Evolutionary conservation across 495 filamentous ascomycete genomes (phyloP).

Genomic region (Penicillium longicatenatum): DNA sequence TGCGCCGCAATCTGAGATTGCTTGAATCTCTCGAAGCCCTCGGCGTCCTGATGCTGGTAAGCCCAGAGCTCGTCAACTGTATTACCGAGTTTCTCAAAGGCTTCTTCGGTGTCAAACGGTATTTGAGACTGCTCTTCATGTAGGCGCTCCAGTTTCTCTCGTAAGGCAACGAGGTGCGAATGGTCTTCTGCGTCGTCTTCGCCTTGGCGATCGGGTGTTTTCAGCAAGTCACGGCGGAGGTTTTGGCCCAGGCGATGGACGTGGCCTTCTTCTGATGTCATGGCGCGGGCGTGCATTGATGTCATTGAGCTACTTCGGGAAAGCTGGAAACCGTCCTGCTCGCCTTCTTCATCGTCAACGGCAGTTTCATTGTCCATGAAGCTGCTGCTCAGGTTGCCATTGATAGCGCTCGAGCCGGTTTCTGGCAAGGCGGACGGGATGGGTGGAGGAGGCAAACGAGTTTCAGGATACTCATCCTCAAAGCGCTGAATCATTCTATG

Average conservation of each 20-base stretch:
- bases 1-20: conserved; percentile 68
- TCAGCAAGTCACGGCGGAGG: conserved; percentile 69
- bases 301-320: conserved; percentile 77
- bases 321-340: conserved; percentile 50
- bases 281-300: conserved; percentile 73
- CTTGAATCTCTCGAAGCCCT: conserved; percentile 64
- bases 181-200: conserved; percentile 46
- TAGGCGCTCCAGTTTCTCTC: conserved; percentile 64
- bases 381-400: conserved; percentile 31
- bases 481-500: conserved; percentile 91
- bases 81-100: conserved; percentile 59
- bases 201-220: conserved; percentile 40
- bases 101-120: conserved; percentile 55
- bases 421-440: conserved; percentile 30
- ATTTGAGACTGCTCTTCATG: conserved; percentile 57
- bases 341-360: conserved; percentile 52
- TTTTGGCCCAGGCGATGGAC: conserved; percentile 83
- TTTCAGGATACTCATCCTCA: conserved; percentile 94
- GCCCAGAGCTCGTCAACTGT: conserved; percentile 54
- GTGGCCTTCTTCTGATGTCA: conserved; percentile 86
- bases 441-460: conserved; percentile 51
- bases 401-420: conserved; percentile 37
- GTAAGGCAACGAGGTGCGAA: conserved; percentile 58
- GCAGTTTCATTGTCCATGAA: conserved; percentile 41
- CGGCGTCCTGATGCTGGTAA: conserved; percentile 57